Percentiles rank a stretch among this genome's conserved stretches.
These are phyloP conservation scores for apple (Malus domestica) DNA, from an alignment of 306 rosid genomes.

Conservation along the genomic window ASM211411v1 NC_041800.1:6532501-6533000, in stretches of 20 bases:
- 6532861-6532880: not conserved
- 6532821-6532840: conserved; percentile 1
- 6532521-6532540: not conserved
- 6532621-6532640: conserved; percentile 95
- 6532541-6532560: not conserved
- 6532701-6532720: conserved; percentile 70
- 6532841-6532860: not conserved
- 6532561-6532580: conserved; percentile 59
- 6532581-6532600: conserved; percentile 68
- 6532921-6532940: not conserved
- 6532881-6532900: not conserved
- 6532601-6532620: conserved; percentile 75
- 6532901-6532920: not conserved
- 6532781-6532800: conserved; percentile 90
- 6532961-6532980: not conserved
- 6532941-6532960: not conserved
- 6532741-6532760: conserved; percentile 72
- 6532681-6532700: conserved; percentile 75
- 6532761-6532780: conserved; percentile 79
- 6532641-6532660: conserved; percentile 63
- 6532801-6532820: conserved; percentile 40
- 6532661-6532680: conserved; percentile 49
- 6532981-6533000: no score
- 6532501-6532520: not conserved
- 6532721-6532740: conserved; percentile 64